Evolutionary conservation across 805 yeast genomes (phyloP).

Genomic region (Scheffersomyces coipomensis): DNA sequence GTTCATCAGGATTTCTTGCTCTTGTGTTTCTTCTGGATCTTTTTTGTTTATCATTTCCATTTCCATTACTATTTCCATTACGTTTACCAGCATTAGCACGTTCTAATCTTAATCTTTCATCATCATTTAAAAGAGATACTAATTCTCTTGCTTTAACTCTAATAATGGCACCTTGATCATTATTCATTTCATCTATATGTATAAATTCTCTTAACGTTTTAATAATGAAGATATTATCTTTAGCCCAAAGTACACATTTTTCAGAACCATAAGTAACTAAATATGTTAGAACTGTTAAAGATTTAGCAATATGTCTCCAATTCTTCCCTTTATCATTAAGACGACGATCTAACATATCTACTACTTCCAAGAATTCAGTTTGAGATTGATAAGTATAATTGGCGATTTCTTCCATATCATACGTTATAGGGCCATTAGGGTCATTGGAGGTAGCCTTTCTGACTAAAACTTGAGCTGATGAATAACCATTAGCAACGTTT

Average conservation of each 20-base stretch:
- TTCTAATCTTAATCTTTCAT: slow-evolving; percentile 74
- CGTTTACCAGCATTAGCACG: slow-evolving; percentile 44
- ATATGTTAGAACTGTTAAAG: slow-evolving; percentile 85
- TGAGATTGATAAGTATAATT: slow-evolving; percentile 63
- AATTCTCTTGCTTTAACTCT: slow-evolving; percentile 89
- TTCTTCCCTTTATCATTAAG: slow-evolving; percentile 94
- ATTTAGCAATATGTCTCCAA: slow-evolving; percentile 95
- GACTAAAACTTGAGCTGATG: slow-evolving; percentile 80
- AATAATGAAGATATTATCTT: slow-evolving; percentile 81
- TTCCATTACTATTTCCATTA: slow-evolving; percentile 10
- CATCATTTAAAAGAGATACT: slow-evolving; percentile 75
- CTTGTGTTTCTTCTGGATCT: slow-evolving; percentile 20
- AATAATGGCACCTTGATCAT: slow-evolving; percentile 83
- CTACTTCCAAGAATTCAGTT: slow-evolving; percentile 78
- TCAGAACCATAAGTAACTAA: slow-evolving; percentile 84
- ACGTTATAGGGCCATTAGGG: slow-evolving; percentile 75
- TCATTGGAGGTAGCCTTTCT: slow-evolving; percentile 93
- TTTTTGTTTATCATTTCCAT: slow-evolving; percentile 18
- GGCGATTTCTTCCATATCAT: slow-evolving; percentile 82
- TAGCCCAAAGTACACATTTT: slow-evolving; percentile 87
- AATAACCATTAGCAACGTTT: slow-evolving; percentile 87
- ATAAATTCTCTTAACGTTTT: slow-evolving; percentile 91
- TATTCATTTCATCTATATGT: slow-evolving; percentile 70
- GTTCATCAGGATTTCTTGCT: slow-evolving; percentile 25
- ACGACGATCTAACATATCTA: slow-evolving; percentile 92